A percentile compares a stretch with the other conserved stretches of the same genome.
phyloP scores from a whole-genome alignment of 305 asterid genomes.

The Rubia occidens region DNA sequence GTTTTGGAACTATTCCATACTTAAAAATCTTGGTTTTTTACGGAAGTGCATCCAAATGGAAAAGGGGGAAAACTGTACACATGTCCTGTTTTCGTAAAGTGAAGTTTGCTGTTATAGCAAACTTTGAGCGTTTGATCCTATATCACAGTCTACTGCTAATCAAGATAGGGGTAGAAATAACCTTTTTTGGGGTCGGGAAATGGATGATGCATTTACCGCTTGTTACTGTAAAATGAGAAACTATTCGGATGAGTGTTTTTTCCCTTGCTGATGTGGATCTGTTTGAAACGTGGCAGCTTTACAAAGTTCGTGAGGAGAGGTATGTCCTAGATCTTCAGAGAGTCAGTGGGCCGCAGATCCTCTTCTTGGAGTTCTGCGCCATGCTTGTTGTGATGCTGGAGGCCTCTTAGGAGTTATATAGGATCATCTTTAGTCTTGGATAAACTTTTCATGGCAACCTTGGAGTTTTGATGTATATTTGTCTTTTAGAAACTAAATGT shows the following conservation, averaged over 20 bases:
- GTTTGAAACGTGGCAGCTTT: constrained; percentile 47
- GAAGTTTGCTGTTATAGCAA: neutral
- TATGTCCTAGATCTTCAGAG: constrained; percentile 82
- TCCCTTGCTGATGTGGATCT: constrained; percentile 19
- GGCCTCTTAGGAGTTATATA: constrained; percentile 23
- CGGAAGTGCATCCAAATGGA: neutral
- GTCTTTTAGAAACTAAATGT: neutral
- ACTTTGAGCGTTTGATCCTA: neutral
- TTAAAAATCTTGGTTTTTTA: neutral
- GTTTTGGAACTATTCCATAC: neutral
- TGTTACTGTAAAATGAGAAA: neutral
- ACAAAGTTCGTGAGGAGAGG: constrained; percentile 62
- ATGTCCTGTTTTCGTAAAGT: neutral
- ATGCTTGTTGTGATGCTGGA: constrained; percentile 56
- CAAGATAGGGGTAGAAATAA: neutral
- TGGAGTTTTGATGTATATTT: constrained; percentile 4
- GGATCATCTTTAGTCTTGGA: neutral
- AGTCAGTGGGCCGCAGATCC: constrained; percentile 68
- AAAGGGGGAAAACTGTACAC: neutral
- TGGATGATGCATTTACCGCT: neutral
- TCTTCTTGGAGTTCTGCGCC: constrained; percentile 88
- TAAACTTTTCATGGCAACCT: neutral
- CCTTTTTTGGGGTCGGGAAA: neutral
- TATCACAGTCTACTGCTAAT: neutral
- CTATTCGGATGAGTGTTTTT: neutral